Conservation (phyloP, 495 filamentous ascomycete genomes). For the Articulospora tetracladia region DNA sequence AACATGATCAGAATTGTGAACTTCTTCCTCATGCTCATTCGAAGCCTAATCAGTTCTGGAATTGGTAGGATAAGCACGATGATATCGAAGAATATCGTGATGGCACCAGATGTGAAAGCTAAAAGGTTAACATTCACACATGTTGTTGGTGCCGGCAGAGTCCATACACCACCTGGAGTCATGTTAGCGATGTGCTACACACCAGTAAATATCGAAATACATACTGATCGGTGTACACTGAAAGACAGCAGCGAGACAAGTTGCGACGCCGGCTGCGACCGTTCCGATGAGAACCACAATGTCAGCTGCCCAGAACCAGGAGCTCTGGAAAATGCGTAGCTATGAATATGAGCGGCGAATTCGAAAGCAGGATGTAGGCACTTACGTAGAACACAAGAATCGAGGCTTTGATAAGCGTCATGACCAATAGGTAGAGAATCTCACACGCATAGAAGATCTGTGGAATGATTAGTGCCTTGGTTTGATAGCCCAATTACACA, state of each 20-base stretch:
- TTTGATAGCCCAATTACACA: background rate
- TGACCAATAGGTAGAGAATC: slow-evolving; percentile 4
- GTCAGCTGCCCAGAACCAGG: background rate
- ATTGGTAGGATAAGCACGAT: background rate
- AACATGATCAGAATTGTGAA: slow-evolving; percentile 2
- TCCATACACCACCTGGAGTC: slow-evolving; percentile 1
- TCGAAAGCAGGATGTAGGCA: background rate
- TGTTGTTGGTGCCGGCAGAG: background rate
- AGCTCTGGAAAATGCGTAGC: background rate
- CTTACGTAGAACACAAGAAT: slow-evolving; percentile 16
- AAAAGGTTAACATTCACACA: slow-evolving; percentile 1
- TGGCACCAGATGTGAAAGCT: background rate
- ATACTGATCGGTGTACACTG: slow-evolving; percentile 3
- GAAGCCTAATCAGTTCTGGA: background rate
- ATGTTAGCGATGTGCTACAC: background rate
- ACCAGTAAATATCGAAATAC: background rate
- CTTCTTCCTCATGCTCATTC: slow-evolving; percentile 4
- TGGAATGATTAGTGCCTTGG: background rate
- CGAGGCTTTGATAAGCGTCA: slow-evolving; percentile 11
- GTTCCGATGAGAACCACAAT: background rate
- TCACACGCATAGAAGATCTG: slow-evolving; percentile 11
- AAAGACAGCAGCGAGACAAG: background rate
- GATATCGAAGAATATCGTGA: background rate
- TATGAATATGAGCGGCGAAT: background rate
- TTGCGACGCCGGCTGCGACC: background rate